Evolutionary conservation across 2,329 filamentous ascomycete species (phyloP), one percentile per base, ranked within the genome.

Genomic region (Raffaelea deltoideospora): DNA sequence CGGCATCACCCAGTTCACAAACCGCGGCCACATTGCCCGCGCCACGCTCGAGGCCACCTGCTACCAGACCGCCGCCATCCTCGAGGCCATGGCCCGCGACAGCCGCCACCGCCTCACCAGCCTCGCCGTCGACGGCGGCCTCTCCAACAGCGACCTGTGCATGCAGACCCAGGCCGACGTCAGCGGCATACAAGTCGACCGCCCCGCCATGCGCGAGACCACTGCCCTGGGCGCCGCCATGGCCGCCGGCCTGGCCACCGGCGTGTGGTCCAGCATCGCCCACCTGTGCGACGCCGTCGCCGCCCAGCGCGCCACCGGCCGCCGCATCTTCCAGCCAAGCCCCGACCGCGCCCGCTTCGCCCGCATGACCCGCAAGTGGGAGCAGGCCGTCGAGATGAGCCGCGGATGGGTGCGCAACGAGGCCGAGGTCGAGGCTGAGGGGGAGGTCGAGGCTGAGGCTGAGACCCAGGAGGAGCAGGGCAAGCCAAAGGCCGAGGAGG

Each of bases 81-180:
- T 94, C 19, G 79, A 90, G 51, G 84, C 86, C 43, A 94, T 94
- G 86, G 83, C 82, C 51, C 75, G 79, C 47, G 86, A 93, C 58
- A 86, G 79, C 37, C 76, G 77, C 26, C 77, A 87, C 52, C 72
- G 73, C 44, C 69, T 94, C 23, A 68, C 73, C 40, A 72, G 78
- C 45, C 66, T 94, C 31, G 79, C 82, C 24, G 86, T 93, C 31
- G 86, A 94, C 51, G 86, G 86, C 39, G 86, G 86, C 40, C 83
- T 94, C 68, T 86, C 79, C 49, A 88, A 84, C 58, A 88, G 82
- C 10, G 79, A 87, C 52, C 67, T 93, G 38, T 85, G 79, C 59
- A 94, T 94, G 86, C 85, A 79, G 67, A 85, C 81, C 5, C 86
- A 94, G 67, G 79, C 86, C 43, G 79, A 93, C 58, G 71, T 94